phyloP scores from a whole-genome alignment of 208 protist genomes.

The Leishmania major region DNA sequence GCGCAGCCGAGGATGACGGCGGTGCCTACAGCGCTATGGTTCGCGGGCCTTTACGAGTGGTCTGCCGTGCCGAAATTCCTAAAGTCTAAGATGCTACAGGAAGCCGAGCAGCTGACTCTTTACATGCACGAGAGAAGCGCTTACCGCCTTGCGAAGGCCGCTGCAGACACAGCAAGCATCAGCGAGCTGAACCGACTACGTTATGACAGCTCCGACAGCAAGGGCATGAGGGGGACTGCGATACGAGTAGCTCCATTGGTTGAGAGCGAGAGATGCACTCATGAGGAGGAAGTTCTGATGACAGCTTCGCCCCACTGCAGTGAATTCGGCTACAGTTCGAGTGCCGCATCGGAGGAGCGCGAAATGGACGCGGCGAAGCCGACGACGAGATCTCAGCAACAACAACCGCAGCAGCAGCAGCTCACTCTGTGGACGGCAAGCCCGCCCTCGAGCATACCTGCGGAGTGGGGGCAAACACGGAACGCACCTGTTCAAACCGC shows the following conservation, averaged over 20 bases:
- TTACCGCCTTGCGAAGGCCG: neutral
- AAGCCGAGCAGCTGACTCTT: constrained; percentile 14
- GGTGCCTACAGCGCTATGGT: constrained; percentile 16
- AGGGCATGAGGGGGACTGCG: neutral
- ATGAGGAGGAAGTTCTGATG: neutral
- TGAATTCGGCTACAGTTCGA: neutral
- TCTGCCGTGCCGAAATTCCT: constrained; percentile 18
- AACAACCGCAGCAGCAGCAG: neutral
- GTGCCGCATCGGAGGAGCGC: neutral
- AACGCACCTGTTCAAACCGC: neutral
- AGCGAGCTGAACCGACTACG: neutral
- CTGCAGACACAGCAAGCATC: neutral
- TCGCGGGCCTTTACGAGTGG: constrained; percentile 13
- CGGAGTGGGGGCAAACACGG: neutral
- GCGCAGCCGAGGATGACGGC: neutral
- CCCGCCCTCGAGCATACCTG: neutral
- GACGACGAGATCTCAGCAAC: constrained; percentile 20
- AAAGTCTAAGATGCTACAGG: constrained; percentile 27
- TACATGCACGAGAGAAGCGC: neutral
- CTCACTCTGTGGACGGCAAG: neutral
- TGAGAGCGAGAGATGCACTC: neutral
- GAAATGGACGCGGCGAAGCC: constrained; percentile 34
- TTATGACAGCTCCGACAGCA: neutral
- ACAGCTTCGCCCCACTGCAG: neutral
- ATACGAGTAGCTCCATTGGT: neutral